phyloP scores from a whole-genome alignment of 768 basidiomycete genomes.

The Rhizopogon salebrosus region DNA sequence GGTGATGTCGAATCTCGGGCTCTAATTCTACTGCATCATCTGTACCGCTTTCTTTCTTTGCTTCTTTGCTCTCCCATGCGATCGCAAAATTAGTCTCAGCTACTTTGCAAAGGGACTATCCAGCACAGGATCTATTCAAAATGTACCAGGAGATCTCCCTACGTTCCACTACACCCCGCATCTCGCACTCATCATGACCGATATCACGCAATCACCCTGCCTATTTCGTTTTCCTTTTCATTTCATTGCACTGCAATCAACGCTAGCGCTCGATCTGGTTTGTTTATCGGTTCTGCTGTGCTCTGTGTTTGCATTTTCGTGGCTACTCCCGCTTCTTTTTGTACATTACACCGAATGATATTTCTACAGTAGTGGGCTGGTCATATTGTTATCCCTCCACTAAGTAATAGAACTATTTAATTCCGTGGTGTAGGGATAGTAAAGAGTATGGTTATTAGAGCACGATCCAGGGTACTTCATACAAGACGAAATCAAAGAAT shows the following conservation, averaged over 20 bases:
- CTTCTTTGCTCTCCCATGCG: slow-evolving; percentile 10
- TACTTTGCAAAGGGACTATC: slow-evolving; percentile 8
- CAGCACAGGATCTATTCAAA: slow-evolving; percentile 29
- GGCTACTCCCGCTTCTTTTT: slow-evolving; percentile 18
- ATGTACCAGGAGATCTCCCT: slow-evolving; percentile 22
- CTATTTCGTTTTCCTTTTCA: slow-evolving; percentile 18
- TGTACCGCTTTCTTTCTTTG: slow-evolving; percentile 1
- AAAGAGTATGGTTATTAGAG: slow-evolving; percentile 33
- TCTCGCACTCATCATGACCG: slow-evolving; percentile 1
- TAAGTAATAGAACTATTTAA: slow-evolving; percentile 48
- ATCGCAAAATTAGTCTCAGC: slow-evolving; percentile 22
- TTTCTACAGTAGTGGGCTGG: slow-evolving; percentile 51
- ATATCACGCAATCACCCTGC: slow-evolving; percentile 5
- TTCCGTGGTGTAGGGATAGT: slow-evolving; percentile 9
- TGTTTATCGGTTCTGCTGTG: slow-evolving; percentile 7
- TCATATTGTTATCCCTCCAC: slow-evolving; percentile 57
- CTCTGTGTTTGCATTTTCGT: neutral
- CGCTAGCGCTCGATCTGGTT: slow-evolving; percentile 18
- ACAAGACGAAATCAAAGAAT: slow-evolving; percentile 91
- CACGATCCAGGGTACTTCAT: slow-evolving; percentile 88
- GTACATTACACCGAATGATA: slow-evolving; percentile 40
- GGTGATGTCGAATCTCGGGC: slow-evolving; percentile 71
- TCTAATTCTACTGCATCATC: slow-evolving; percentile 33
- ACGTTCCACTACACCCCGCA: slow-evolving; percentile 8
- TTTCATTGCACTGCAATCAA: slow-evolving; percentile 16